Conservation (phyloP, 164 flowering plant species). For the Nelumbo lutea region DNA sequence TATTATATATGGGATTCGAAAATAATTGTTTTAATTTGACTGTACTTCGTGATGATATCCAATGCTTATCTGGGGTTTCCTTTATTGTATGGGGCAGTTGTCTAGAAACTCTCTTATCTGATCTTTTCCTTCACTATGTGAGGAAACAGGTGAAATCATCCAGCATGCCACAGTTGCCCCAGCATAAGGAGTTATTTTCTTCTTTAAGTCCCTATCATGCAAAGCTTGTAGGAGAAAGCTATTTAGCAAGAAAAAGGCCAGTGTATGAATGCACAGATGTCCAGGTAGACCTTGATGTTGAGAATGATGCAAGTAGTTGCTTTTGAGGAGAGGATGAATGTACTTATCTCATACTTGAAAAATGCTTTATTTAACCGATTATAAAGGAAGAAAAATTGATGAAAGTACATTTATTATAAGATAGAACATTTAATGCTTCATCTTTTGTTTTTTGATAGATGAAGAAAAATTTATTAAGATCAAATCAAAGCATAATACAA, state of each 20-base stretch:
- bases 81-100: background rate
- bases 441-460: too few species aligned
- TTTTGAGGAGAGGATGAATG: background rate
- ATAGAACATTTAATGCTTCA: too few species aligned
- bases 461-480: too few species aligned
- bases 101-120: conserved; percentile 5
- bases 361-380: too few species aligned
- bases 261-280: conserved; percentile 86
- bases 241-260: conserved; percentile 72
- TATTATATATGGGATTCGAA: too few species aligned
- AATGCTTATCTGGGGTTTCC: background rate
- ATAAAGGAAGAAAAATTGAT: too few species aligned
- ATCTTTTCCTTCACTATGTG: conserved; percentile 5
- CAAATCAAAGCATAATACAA: too few species aligned
- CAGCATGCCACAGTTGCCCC: conserved; percentile 77
- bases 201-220: conserved; percentile 76
- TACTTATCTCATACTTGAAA: too few species aligned
- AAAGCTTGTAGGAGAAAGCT: conserved; percentile 92
- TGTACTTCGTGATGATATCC: background rate
- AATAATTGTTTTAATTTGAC: background rate
- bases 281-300: conserved; percentile 50
- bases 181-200: conserved; percentile 60
- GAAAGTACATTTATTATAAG: too few species aligned
- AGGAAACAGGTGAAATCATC: conserved; percentile 61
- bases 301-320: background rate